Percentiles rank a stretch among this genome's conserved stretches.
Conservation (phyloP, 2,329 filamentous ascomycete genomes). For the Talaromyces sp. region DNA sequence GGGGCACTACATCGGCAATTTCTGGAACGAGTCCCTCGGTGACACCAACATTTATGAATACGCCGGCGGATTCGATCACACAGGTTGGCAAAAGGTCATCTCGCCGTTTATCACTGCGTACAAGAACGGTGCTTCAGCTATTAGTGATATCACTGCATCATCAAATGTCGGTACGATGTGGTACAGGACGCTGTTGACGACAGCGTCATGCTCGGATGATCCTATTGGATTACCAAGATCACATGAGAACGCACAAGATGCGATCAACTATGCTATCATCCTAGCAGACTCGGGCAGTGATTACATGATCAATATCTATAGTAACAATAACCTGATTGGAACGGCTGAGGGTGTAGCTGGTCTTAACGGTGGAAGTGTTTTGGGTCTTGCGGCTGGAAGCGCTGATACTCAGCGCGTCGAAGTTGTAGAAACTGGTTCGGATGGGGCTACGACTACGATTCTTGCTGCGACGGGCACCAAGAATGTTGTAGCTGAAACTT, state of each 20-base stretch:
- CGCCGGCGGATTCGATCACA: slow-evolving; percentile 34
- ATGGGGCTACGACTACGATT: background rate
- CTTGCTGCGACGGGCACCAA: slow-evolving; percentile 15
- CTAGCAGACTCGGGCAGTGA: background rate
- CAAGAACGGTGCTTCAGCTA: slow-evolving; percentile 30
- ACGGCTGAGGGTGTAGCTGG: slow-evolving; percentile 7
- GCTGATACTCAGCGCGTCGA: slow-evolving; percentile 17
- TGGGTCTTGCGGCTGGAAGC: slow-evolving; percentile 16
- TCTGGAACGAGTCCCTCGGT: slow-evolving; percentile 35
- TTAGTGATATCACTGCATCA: slow-evolving; percentile 21
- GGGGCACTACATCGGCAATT: slow-evolving; percentile 41
- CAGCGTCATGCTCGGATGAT: slow-evolving; percentile 10
- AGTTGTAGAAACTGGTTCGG: slow-evolving; percentile 6
- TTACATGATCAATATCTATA: slow-evolving; percentile 18
- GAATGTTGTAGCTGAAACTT: slow-evolving; percentile 11
- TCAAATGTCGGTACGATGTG: slow-evolving; percentile 29
- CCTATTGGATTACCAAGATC: slow-evolving; percentile 1
- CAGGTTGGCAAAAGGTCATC: slow-evolving; percentile 35
- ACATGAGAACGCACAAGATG: slow-evolving; percentile 13
- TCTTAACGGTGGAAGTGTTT: slow-evolving; percentile 11
- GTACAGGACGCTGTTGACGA: slow-evolving; percentile 22
- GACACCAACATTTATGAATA: slow-evolving; percentile 26
- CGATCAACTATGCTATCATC: slow-evolving; percentile 18
- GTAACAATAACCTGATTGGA: slow-evolving; percentile 16
- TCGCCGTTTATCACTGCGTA: slow-evolving; percentile 37